A percentile compares a stretch with the other conserved stretches of the same genome.
Evolutionary conservation across 768 basidiomycete species (phyloP).

Genomic region (Xerocomellus amylosporus): DNA sequence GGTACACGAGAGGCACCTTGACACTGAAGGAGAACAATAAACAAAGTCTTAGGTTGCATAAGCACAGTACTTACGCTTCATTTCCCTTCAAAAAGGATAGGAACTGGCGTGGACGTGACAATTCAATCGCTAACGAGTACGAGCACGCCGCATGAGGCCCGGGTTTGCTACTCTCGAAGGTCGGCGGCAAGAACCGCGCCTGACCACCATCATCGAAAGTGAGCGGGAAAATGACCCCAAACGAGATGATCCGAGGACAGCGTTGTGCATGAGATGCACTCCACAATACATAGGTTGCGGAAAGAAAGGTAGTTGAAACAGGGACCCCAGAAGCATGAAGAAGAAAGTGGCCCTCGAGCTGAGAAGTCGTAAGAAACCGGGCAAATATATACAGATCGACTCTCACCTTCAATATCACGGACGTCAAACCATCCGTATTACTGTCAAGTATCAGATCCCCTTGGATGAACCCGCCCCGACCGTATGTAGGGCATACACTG

Average conservation of each 20-base stretch:
- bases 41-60: not conserved
- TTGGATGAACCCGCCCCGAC: conserved; percentile 19
- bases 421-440: conserved; percentile 7
- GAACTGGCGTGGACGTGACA: conserved; percentile 39
- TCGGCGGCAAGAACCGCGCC: conserved; percentile 46
- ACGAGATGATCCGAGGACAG: conserved; percentile 40
- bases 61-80: conserved; percentile 40
- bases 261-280: conserved; percentile 6
- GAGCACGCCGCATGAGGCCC: conserved; percentile 36
- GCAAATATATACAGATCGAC: not conserved
- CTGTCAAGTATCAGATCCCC: conserved; percentile 22
- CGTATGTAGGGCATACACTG: conserved; percentile 20
- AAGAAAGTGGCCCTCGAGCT: conserved; percentile 28
- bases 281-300: conserved; percentile 20
- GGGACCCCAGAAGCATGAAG: conserved; percentile 12
- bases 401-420: conserved; percentile 26
- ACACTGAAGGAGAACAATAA: conserved; percentile 35
- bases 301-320: conserved; percentile 18
- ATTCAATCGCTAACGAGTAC: conserved; percentile 46
- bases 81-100: conserved; percentile 44
- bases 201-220: conserved; percentile 40
- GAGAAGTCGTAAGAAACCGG: not conserved
- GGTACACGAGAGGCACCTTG: conserved; percentile 48
- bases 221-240: conserved; percentile 45
- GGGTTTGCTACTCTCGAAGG: conserved; percentile 32